Base-by-base conservation (phyloP, 345 rosid genomes). In the Gossypium bickii region DNA sequence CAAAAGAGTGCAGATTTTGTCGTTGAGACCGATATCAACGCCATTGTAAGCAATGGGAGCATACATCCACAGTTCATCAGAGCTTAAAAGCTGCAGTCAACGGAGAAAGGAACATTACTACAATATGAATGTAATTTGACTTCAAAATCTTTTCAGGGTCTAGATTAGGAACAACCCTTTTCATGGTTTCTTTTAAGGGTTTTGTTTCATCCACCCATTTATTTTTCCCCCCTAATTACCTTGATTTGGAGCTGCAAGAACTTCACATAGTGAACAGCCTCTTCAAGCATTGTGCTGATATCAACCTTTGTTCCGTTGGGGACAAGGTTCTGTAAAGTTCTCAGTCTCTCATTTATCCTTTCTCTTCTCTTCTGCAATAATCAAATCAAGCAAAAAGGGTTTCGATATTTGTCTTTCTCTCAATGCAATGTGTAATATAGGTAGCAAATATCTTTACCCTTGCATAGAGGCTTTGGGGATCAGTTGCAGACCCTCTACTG, bases 231-330 rank as follows among this genome's bases (percentile, higher is more conserved):
- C 27, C 47, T 18, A 0, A 11, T 67, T 79, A 92, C 97, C 97
- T 90, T 94, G 78, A 92, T 92, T 69, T 94, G 98, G 47, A 92
- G 87, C 88, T 94, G 97, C 83, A 90, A 67, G 78, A 94, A 92
- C 86, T 92, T 92, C 7, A 94, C 98, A 76, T 92, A 92, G 4
- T 86, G 89, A 47, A 92, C 97, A 3, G 97, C 98, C 70, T 94
- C 98, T 87, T 94, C 98, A 25, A 94, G 90, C 98, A 92, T 92
- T 9, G 98, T 94, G 75, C 97, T 92, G 74, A 94, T 89, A 81
- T 92, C 95, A 60, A 90, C 92, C 85, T 94, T 92, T 60, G 97
- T 94, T 74, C 98, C 98, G 51, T 91, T 94, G 0, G 98, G 98
- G 43, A 92, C 94, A 64, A 94, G 92, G 79, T 83, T 88, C 84